These are phyloP conservation scores for Alternaria sp. DNA, from an alignment of 2,329 filamentous ascomycete genomes.

Conservation along the genomic window DNA sequence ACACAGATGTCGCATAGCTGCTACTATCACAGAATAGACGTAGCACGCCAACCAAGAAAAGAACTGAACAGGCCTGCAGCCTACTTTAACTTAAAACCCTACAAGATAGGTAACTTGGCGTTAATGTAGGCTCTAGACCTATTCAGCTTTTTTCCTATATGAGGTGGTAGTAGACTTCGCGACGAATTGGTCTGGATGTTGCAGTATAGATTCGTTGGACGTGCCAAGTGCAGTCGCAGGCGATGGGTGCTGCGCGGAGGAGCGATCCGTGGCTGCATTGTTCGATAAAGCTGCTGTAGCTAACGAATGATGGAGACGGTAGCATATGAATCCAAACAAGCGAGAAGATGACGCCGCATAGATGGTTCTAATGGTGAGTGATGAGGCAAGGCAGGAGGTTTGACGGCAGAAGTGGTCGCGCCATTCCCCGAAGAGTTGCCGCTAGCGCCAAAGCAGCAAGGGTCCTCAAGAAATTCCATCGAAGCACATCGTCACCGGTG, in stretches of 20 bases:
- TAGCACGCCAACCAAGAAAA: not conserved
- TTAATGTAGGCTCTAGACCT: no score
- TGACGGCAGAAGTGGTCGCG: slow-evolving; percentile 1
- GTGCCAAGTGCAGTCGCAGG: not conserved
- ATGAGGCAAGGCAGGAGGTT: not conserved
- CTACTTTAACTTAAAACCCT: no score
- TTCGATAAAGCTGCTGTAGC: not conserved
- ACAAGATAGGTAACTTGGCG: no score
- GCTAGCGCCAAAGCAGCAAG: slow-evolving; percentile 18
- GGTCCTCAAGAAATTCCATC: slow-evolving; percentile 36
- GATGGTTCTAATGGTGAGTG: not conserved
- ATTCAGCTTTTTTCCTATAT: no score
- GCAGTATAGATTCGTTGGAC: not conserved
- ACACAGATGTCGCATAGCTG: not conserved
- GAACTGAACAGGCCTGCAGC: no score
- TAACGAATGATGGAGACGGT: no score
- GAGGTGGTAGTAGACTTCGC: not conserved
- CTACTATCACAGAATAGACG: no score
- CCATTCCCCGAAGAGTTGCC: slow-evolving; percentile 25
- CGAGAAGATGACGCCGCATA: no score
- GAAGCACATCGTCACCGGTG: slow-evolving; percentile 36
- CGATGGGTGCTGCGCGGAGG: not conserved
- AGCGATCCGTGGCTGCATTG: not conserved
- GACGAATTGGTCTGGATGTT: not conserved
- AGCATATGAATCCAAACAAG: not conserved